phyloP scores from a whole-genome alignment of 495 filamentous ascomycete genomes.

The Parmelia sp. region DNA sequence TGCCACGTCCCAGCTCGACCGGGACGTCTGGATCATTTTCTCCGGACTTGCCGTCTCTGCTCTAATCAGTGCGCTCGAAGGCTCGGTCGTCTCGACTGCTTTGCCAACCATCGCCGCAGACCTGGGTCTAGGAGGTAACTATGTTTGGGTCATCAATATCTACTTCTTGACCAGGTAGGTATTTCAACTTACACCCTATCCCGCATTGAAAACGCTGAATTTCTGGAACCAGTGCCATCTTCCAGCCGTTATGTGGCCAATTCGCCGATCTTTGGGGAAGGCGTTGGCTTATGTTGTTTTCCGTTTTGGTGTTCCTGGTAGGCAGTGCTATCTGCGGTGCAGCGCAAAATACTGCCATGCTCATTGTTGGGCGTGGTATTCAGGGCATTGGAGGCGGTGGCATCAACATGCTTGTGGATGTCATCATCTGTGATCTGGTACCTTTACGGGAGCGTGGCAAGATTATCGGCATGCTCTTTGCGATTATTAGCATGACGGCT shows the following conservation, averaged over 20 bases:
- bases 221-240: not conserved
- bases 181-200: too few species aligned
- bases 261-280: conserved; percentile 49
- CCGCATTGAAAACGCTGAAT: too few species aligned
- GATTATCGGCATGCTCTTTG: conserved; percentile 31
- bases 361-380: conserved; percentile 33
- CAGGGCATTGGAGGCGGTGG: conserved; percentile 32
- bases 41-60: too few species aligned
- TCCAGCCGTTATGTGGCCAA: conserved; percentile 37
- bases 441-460: conserved; percentile 35
- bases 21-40: too few species aligned
- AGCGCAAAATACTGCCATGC: conserved; percentile 33
- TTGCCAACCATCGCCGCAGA: not conserved
- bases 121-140: not conserved
- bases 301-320: conserved; percentile 38
- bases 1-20: too few species aligned
- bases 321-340: conserved; percentile 41
- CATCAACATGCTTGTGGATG: too few species aligned
- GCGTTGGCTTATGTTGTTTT: conserved; percentile 37
- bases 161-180: not conserved
- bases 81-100: not conserved
- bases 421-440: conserved; percentile 38
- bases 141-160: not conserved
- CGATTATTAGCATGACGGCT: conserved; percentile 25
- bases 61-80: not conserved